Evolutionary conservation across 495 filamentous ascomycete genomes (phyloP).

Genomic region (Aspergillus conjunctus): DNA sequence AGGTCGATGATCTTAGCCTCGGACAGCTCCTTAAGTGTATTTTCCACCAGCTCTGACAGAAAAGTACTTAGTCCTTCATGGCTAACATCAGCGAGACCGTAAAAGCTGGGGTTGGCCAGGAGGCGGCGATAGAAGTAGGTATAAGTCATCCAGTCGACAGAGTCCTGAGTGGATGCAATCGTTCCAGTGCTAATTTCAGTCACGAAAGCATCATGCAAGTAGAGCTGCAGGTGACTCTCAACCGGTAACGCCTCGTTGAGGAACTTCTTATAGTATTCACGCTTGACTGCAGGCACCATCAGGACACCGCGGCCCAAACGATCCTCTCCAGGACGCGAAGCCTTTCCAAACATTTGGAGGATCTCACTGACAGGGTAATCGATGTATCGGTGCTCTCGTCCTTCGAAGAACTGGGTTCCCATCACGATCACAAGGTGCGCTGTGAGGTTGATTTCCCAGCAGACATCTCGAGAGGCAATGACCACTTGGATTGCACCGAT

Average conservation of each 20-base stretch:
- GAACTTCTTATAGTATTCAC: constrained; percentile 99
- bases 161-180: constrained; percentile 93
- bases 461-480: constrained; percentile 90
- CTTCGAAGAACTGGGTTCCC: constrained; percentile 99
- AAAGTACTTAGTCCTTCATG: constrained; percentile 93
- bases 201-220: constrained; percentile 93
- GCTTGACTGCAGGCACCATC: constrained; percentile 91
- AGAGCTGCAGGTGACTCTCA: constrained; percentile 89
- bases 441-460: constrained; percentile 89
- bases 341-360: constrained; percentile 99
- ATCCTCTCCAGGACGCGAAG: constrained; percentile 75
- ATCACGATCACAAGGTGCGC: constrained; percentile 93
- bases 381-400: constrained; percentile 94
- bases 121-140: constrained; percentile 98
- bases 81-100: constrained; percentile 83
- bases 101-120: constrained; percentile 96
- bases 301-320: constrained; percentile 85
- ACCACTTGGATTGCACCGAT: constrained; percentile 93
- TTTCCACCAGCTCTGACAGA: constrained; percentile 93
- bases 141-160: constrained; percentile 97
- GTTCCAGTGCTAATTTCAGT: constrained; percentile 94
- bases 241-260: constrained; percentile 94
- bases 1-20: constrained; percentile 96
- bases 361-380: constrained; percentile 95
- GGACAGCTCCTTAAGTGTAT: constrained; percentile 83